Evolutionary conservation across 345 rosid species (phyloP), one percentile per base, ranked within the genome.

Genomic region (Turnera subulata): DNA sequence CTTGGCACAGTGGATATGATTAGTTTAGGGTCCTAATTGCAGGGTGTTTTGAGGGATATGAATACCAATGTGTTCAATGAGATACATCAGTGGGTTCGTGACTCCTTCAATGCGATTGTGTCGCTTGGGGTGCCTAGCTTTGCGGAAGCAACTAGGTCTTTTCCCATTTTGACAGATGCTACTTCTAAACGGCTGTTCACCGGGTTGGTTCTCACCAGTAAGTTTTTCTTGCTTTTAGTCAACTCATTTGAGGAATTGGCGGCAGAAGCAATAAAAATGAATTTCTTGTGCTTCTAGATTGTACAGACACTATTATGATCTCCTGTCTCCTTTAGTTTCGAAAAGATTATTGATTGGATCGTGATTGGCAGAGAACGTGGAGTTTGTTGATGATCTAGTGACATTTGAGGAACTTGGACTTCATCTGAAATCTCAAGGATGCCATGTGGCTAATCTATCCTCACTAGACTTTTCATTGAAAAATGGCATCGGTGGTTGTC

Each of bases 371-470:
- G 99, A 80, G 76, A 89, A 93, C 70, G 62, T 93, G 84, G 99
- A 89, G 79, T 84, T 93, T 71, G 90, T 89, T 64, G 99, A 93
- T 63, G 97, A 93, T 82, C 74, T 83, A 25, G 23, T 80, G 69
- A 86, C 99, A 29, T 93, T 85, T 47, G 72, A 89, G 69, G 89
- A 87, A 67, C 88, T 93, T 53, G 85, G 77, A 6, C 58, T 64
- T 32, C 82, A 80, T 64, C 77, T 93, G 73, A 86, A 78, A 70
- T 78, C 88, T 69, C 78, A 76, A 58, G 91, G 97, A 59, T 85
- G 83, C 51, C 86, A 81, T 64, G 91, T 89, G 42, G 97, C 99
- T 25, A 89, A 81, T 72, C 99, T 93, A 70, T 89, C 94, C 51
- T 89, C 99, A 1, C 25, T 66, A 65, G 94, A 93, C 47, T 87